Evolutionary conservation across 1,139 yeast genomes (phyloP).

Genomic region (Suhomyces kunorum): DNA sequence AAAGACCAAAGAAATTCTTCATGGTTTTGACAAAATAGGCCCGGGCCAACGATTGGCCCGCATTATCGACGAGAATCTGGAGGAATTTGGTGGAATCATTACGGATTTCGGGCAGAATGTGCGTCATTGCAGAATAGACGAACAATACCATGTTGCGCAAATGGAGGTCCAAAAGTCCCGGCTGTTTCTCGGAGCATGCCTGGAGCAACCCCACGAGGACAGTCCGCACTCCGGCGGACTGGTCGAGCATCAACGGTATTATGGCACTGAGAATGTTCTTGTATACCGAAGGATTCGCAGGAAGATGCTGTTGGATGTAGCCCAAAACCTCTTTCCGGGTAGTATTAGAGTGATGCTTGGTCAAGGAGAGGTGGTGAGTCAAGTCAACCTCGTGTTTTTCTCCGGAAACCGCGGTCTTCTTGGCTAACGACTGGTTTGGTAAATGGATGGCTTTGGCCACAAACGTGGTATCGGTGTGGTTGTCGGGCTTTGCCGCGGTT

Average conservation of each 20-base stretch:
- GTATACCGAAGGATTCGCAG: conserved; percentile 53
- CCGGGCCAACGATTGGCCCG: conserved; percentile 53
- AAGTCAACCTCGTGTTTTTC: conserved; percentile 42
- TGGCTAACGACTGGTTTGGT: conserved; percentile 53
- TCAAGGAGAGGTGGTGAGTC: conserved; percentile 59
- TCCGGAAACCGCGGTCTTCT: conserved; percentile 15
- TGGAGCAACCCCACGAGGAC: conserved; percentile 55
- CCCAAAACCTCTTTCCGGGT: conserved; percentile 75
- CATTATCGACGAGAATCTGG: conserved; percentile 49
- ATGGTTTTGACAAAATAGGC: conserved; percentile 61
- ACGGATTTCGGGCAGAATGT: conserved; percentile 72
- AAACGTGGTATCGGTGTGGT: conserved; percentile 84
- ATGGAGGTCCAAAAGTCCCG: conserved; percentile 66
- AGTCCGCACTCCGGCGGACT: conserved; percentile 62
- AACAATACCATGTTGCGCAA: conserved; percentile 66
- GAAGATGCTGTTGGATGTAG: conserved; percentile 48
- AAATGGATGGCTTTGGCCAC: conserved; percentile 70
- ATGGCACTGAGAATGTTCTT: conserved; percentile 59
- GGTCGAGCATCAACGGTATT: conserved; percentile 64
- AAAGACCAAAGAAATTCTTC: conserved; percentile 54
- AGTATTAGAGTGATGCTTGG: conserved; percentile 74
- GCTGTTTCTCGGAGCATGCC: conserved; percentile 51
- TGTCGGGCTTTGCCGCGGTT: conserved; percentile 65
- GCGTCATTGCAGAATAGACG: conserved; percentile 94
- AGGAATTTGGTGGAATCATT: conserved; percentile 69